A percentile compares a stretch with the other conserved stretches of the same genome.
These are phyloP conservation scores for Spergularia bocconei DNA, from an alignment of 148 eudicot species.

Conservation along the genomic window DNA sequence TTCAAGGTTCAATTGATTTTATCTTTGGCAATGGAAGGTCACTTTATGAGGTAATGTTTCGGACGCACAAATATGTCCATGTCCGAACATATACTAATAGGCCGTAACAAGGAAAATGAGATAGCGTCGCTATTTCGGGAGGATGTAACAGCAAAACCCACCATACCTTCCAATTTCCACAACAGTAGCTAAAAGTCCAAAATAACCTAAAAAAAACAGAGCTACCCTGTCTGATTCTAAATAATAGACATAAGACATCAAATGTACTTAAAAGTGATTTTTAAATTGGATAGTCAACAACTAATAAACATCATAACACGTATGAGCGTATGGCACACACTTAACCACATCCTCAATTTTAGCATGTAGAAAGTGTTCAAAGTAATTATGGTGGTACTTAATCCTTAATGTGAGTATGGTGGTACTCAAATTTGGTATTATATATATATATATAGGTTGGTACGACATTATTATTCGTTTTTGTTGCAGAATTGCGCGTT, in stretches of 20 bases:
- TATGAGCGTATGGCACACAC: neutral
- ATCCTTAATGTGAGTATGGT: too few relatives aligned
- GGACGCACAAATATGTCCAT: neutral
- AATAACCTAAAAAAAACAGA: neutral
- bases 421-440: too few relatives aligned
- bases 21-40: conserved; percentile 79
- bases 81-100: neutral
- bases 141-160: neutral
- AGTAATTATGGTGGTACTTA: neutral
- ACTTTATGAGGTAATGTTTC: conserved; percentile 60
- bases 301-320: neutral
- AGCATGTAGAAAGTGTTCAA: too few relatives aligned
- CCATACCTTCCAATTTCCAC: neutral
- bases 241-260: neutral
- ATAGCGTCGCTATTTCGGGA: neutral
- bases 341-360: neutral
- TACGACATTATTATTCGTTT: neutral
- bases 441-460: too few relatives aligned
- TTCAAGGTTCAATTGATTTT: conserved; percentile 93
- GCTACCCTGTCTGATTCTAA: neutral
- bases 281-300: neutral
- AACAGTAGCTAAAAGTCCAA: neutral
- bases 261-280: neutral
- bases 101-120: neutral
- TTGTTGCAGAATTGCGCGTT: conserved; percentile 52